Conservation (phyloP, 768 basidiomycete genomes). For the Suillus paluster region DNA sequence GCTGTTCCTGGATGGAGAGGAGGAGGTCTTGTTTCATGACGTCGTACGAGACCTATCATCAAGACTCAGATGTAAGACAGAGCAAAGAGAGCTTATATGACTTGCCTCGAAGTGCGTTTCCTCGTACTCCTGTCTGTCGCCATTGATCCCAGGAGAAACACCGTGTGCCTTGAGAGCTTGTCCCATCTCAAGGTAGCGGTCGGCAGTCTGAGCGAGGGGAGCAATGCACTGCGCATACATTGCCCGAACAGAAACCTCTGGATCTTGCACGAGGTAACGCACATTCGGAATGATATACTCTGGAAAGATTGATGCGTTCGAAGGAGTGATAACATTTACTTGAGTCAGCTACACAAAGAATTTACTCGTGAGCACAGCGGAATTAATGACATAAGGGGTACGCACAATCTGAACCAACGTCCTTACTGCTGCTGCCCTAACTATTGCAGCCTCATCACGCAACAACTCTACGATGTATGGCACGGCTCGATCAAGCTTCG, state of each 20-base stretch:
- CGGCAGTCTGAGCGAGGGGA: constrained; percentile 82
- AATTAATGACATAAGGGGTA: constrained; percentile 15
- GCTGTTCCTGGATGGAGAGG: constrained; percentile 82
- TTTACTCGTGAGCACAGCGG: constrained; percentile 27
- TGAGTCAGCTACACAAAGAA: constrained; percentile 51
- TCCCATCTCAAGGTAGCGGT: constrained; percentile 90
- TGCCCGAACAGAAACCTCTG: constrained; percentile 81
- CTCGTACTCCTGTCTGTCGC: constrained; percentile 72
- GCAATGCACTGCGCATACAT: constrained; percentile 87
- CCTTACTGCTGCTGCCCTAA: constrained; percentile 79
- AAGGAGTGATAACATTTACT: constrained; percentile 73
- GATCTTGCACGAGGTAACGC: constrained; percentile 78
- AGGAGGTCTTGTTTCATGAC: constrained; percentile 86
- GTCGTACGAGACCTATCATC: constrained; percentile 84
- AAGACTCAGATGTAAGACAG: not conserved
- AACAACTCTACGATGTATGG: constrained; percentile 91
- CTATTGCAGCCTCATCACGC: constrained; percentile 82
- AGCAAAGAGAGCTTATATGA: not conserved
- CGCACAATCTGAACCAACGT: constrained; percentile 84
- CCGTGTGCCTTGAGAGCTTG: constrained; percentile 89
- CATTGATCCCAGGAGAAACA: constrained; percentile 44
- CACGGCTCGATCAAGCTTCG: constrained; percentile 90
- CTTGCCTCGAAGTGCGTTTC: constrained; percentile 80
- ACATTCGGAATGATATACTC: constrained; percentile 96
- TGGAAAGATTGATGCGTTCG: constrained; percentile 77